Percentiles rank a stretch among this genome's conserved stretches.
Conservation (phyloP, 2,329 filamentous ascomycete species). For the Clarireedia monteithiana region DNA sequence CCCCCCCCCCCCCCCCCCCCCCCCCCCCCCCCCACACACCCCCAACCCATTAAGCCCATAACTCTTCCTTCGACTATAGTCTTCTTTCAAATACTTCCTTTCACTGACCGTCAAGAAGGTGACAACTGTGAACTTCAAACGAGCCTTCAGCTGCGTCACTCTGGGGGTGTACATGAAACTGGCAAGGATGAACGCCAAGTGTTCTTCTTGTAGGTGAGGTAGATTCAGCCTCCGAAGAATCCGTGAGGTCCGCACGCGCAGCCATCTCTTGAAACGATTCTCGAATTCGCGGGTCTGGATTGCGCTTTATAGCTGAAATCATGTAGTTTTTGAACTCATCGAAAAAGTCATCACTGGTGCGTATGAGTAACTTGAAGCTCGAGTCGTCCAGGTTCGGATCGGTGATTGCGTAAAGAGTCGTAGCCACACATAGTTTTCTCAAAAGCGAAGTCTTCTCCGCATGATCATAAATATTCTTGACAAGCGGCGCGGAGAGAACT, state of each 20-base stretch:
- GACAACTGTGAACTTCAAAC: neutral
- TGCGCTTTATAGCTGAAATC: neutral
- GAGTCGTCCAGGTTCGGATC: neutral
- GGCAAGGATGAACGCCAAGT: constrained; percentile 12
- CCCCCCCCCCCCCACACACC: too few species aligned
- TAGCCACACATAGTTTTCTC: constrained; percentile 15
- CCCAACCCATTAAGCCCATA: too few species aligned
- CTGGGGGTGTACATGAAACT: constrained; percentile 8
- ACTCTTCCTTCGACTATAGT: too few species aligned
- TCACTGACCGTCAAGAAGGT: neutral
- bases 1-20: too few species aligned
- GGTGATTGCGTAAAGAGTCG: constrained; percentile 6
- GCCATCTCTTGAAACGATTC: constrained; percentile 8
- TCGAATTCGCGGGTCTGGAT: constrained; percentile 18
- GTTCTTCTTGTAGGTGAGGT: neutral
- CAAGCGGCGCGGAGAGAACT: constrained; percentile 10
- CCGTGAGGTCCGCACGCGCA: neutral
- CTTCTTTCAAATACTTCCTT: too few species aligned
- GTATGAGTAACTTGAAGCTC: neutral
- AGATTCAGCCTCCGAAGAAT: neutral
- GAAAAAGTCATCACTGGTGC: constrained; percentile 7
- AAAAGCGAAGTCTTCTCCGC: constrained; percentile 8
- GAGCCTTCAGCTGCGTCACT: neutral
- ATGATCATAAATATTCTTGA: constrained; percentile 14
- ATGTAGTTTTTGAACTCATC: constrained; percentile 15